A percentile compares a stretch with the other conserved stretches of the same genome.
Evolutionary conservation across 495 filamentous ascomycete genomes (phyloP).

Genomic region (Hypoxylon perforatum): DNA sequence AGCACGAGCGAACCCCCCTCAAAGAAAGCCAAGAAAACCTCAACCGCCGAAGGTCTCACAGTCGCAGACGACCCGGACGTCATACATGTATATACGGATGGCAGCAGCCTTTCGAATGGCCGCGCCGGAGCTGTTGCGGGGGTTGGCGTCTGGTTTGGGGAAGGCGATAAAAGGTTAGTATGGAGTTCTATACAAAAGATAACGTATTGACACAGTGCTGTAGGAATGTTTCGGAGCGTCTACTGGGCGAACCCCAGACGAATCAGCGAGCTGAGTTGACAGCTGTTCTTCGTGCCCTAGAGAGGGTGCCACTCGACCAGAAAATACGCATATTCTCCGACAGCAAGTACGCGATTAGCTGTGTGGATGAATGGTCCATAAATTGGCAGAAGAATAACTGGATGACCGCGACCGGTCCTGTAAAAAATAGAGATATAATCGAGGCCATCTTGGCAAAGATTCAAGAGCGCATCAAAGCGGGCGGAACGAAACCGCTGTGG

Average conservation of each 20-base stretch:
- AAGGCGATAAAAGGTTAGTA: conserved; percentile 73
- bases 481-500: conserved; percentile 72
- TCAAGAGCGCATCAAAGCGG: conserved; percentile 69
- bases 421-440: conserved; percentile 88
- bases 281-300: conserved; percentile 83
- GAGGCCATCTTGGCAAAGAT: conserved; percentile 76
- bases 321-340: conserved; percentile 75
- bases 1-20: conserved; percentile 40
- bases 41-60: conserved; percentile 42
- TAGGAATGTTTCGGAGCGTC: conserved; percentile 87
- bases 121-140: conserved; percentile 76
- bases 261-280: conserved; percentile 96
- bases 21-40: conserved; percentile 47
- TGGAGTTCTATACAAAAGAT: background rate
- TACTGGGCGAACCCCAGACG: conserved; percentile 80
- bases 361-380: conserved; percentile 84
- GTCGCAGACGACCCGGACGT: conserved; percentile 64
- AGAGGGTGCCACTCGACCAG: conserved; percentile 69
- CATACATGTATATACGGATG: conserved; percentile 88
- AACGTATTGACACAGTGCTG: conserved; percentile 41
- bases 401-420: conserved; percentile 75
- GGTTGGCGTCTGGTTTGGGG: conserved; percentile 88
- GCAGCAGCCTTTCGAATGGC: conserved; percentile 84
- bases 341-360: conserved; percentile 88
- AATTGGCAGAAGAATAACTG: conserved; percentile 85